These are phyloP conservation scores for Westerdykella ornata DNA, from an alignment of 2,329 filamentous ascomycete species.

Conservation along the genomic window DNA sequence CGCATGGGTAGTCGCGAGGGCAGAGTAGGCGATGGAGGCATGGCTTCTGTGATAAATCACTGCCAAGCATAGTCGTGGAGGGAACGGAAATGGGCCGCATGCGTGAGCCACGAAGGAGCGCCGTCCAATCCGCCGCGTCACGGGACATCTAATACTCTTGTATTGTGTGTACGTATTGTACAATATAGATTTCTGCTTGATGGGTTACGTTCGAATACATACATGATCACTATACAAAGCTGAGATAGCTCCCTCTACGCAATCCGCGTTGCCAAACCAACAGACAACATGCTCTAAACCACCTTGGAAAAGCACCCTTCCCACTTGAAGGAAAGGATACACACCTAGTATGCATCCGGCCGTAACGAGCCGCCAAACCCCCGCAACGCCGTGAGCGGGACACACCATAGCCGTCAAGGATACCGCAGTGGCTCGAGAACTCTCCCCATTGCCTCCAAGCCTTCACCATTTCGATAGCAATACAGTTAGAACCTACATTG, in stretches of 20 bases:
- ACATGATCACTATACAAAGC: slow-evolving; percentile 16
- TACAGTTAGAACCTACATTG: slow-evolving; percentile 15
- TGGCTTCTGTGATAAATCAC: slow-evolving; percentile 16
- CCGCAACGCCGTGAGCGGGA: background rate
- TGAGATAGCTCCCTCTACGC: background rate
- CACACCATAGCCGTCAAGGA: background rate
- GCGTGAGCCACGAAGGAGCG: background rate
- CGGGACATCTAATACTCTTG: slow-evolving; percentile 25
- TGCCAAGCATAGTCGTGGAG: slow-evolving; percentile 5
- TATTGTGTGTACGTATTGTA: slow-evolving; percentile 39
- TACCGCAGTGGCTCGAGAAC: background rate
- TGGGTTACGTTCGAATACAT: slow-evolving; percentile 32
- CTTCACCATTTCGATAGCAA: no score
- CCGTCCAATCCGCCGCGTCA: slow-evolving; percentile 3
- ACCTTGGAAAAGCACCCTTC: background rate
- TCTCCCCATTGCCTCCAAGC: no score
- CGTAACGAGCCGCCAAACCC: background rate
- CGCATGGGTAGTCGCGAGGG: slow-evolving; percentile 8
- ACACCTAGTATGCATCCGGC: background rate
- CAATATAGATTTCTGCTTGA: slow-evolving; percentile 35
- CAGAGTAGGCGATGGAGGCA: slow-evolving; percentile 18
- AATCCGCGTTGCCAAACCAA: background rate
- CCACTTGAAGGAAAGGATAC: background rate
- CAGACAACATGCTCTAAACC: background rate
- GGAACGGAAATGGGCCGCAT: slow-evolving; percentile 6